Evolutionary conservation across 2,329 filamentous ascomycete species (phyloP).

Genomic region (Botrytis fabae): DNA sequence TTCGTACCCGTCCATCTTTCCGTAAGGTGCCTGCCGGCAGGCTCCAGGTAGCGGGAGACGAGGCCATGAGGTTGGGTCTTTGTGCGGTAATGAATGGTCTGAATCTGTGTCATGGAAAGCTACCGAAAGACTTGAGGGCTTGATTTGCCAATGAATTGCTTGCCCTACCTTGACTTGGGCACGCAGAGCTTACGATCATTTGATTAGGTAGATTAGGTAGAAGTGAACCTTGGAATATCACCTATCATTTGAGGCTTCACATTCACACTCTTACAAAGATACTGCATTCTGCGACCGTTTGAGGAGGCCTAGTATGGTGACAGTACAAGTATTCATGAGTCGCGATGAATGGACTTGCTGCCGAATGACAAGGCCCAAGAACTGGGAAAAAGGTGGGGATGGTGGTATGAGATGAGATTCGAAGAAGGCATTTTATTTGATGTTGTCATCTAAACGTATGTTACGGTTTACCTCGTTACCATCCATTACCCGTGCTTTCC

Average conservation of each 20-base stretch:
- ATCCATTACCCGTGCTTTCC: slow-evolving; percentile 6
- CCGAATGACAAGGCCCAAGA: slow-evolving; percentile 5
- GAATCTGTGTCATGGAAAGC: slow-evolving; percentile 2
- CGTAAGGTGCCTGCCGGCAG: slow-evolving; percentile 27
- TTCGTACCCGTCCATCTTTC: slow-evolving; percentile 14
- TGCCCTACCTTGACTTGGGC: slow-evolving; percentile 29
- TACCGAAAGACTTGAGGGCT: slow-evolving; percentile 1
- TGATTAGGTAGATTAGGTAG: slow-evolving; percentile 29
- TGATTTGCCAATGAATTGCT: slow-evolving; percentile 6
- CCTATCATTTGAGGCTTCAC: slow-evolving; percentile 29
- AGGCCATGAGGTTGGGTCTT: slow-evolving; percentile 24
- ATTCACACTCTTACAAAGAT: slow-evolving; percentile 23
- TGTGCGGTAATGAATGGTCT: neutral
- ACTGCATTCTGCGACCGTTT: slow-evolving; percentile 24
- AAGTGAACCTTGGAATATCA: slow-evolving; percentile 21
- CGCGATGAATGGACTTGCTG: slow-evolving; percentile 4
- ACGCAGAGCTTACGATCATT: slow-evolving; percentile 25
- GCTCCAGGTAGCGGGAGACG: slow-evolving; percentile 38
- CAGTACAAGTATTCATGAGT: slow-evolving; percentile 17
- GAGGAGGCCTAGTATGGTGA: slow-evolving; percentile 16
- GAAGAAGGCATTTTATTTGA: neutral
- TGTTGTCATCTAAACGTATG: neutral
- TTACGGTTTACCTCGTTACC: neutral
- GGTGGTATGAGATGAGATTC: neutral
- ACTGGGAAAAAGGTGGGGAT: slow-evolving; percentile 10